Evolutionary conservation across 1,139 yeast species (phyloP).

Genomic region (Suhomyces anneliseae): DNA sequence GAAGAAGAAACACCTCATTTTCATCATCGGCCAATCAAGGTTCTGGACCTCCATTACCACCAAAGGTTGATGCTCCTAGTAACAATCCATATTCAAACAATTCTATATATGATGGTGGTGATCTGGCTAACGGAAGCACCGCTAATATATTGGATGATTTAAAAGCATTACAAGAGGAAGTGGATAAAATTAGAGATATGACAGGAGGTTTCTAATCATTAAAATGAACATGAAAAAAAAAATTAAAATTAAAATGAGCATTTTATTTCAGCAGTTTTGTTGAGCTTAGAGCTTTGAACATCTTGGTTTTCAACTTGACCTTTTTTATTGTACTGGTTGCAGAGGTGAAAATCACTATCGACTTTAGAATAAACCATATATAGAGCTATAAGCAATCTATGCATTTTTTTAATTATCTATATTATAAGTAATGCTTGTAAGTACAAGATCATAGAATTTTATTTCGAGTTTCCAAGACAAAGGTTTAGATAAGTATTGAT

Average conservation of each 20-base stretch:
- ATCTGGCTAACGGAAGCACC: conserved; percentile 35
- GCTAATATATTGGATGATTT: conserved; percentile 59
- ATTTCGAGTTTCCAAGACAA: no score
- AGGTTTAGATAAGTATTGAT: no score
- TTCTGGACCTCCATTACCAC: conserved; percentile 34
- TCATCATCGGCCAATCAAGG: background rate
- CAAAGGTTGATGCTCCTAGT: conserved; percentile 24
- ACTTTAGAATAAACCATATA: background rate
- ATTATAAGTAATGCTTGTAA: no score
- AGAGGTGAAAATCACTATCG: background rate
- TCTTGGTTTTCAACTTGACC: background rate
- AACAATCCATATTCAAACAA: background rate
- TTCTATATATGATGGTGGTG: conserved; percentile 7
- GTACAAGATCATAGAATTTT: no score
- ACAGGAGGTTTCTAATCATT: conserved; percentile 45
- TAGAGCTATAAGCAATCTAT: background rate
- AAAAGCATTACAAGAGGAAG: conserved; percentile 64
- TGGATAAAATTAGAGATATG: conserved; percentile 52
- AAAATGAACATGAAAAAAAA: no score
- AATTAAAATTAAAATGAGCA: no score
- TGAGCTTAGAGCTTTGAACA: no score
- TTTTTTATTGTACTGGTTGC: background rate
- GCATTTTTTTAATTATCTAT: background rate
- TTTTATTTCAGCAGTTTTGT: no score
- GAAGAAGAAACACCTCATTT: conserved; percentile 30